phyloP scores from a whole-genome alignment of 1,139 yeast species.

The Yamadazyma mexicana region DNA sequence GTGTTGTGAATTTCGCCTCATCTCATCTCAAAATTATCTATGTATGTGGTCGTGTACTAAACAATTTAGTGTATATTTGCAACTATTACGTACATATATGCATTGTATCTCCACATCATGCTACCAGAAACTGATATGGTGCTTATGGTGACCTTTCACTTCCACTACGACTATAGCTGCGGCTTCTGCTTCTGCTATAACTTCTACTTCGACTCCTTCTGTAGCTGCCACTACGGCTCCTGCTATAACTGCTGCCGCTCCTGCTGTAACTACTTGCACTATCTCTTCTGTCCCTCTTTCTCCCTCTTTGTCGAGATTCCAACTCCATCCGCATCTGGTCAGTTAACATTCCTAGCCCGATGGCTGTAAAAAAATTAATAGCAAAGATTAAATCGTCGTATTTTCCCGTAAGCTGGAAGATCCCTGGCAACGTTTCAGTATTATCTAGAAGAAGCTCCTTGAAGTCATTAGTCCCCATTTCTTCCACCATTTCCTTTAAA shows the following conservation, averaged over 20 bases:
- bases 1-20: slow-evolving; percentile 3
- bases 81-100: background rate
- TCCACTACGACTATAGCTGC: background rate
- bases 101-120: background rate
- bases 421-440: slow-evolving; percentile 46
- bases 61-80: no score
- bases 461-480: slow-evolving; percentile 60
- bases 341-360: slow-evolving; percentile 82
- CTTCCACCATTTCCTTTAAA: slow-evolving; percentile 79
- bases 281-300: slow-evolving; percentile 22
- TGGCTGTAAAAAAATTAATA: slow-evolving; percentile 90
- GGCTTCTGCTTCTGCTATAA: slow-evolving; percentile 12
- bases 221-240: slow-evolving; percentile 12
- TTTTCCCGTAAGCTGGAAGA: slow-evolving; percentile 47
- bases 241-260: slow-evolving; percentile 12
- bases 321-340: slow-evolving; percentile 74
- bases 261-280: slow-evolving; percentile 18
- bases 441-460: slow-evolving; percentile 51
- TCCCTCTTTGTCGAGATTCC: slow-evolving; percentile 19
- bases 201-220: slow-evolving; percentile 17
- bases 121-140: no score
- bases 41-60: background rate
- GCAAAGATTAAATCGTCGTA: slow-evolving; percentile 72
- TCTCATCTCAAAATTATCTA: slow-evolving; percentile 4
- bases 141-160: no score